phyloP scores from a whole-genome alignment of 805 yeast species.

The Candida awuae region DNA sequence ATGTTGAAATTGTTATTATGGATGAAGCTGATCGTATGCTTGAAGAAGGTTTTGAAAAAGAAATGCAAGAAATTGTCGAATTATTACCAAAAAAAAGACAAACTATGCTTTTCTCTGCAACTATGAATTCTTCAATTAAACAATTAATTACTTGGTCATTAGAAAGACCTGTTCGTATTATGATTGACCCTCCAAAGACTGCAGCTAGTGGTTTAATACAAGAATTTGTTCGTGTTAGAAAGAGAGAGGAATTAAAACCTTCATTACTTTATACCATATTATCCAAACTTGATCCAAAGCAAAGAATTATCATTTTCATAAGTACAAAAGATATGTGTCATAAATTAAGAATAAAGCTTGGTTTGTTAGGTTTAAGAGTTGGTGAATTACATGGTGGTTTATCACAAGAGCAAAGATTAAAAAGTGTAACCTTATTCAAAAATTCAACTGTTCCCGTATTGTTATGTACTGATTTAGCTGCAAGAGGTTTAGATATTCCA shows the following conservation, averaged over 20 bases:
- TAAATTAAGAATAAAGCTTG: conserved; percentile 65
- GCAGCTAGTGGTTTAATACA: conserved; percentile 87
- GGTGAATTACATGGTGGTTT: conserved; percentile 79
- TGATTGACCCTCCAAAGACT: conserved; percentile 95
- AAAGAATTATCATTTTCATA: conserved; percentile 82
- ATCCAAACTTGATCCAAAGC: conserved; percentile 53
- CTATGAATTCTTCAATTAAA: conserved; percentile 92
- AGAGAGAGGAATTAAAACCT: conserved; percentile 76
- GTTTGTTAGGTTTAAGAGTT: conserved; percentile 67
- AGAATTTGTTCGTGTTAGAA: conserved; percentile 91
- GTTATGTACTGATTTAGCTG: conserved; percentile 95
- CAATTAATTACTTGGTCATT: conserved; percentile 81
- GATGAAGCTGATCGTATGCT: conserved; percentile 99
- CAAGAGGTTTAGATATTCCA: conserved; percentile 98
- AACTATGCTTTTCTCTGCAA: conserved; percentile 90
- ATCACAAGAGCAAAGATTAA: conserved; percentile 88
- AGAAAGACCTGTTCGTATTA: conserved; percentile 83
- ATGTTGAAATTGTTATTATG: conserved; percentile 83
- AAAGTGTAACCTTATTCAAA: conserved; percentile 75
- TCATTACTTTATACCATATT: conserved; percentile 71
- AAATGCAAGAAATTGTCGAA: conserved; percentile 80
- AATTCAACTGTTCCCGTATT: conserved; percentile 76
- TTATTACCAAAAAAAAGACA: conserved; percentile 88
- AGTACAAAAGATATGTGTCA: conserved; percentile 90
- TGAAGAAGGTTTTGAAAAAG: conserved; percentile 97